Percentiles rank a stretch among this genome's conserved stretches.
Evolutionary conservation across 2,329 filamentous ascomycete genomes (phyloP).

Genomic region (Botrytis medusae): DNA sequence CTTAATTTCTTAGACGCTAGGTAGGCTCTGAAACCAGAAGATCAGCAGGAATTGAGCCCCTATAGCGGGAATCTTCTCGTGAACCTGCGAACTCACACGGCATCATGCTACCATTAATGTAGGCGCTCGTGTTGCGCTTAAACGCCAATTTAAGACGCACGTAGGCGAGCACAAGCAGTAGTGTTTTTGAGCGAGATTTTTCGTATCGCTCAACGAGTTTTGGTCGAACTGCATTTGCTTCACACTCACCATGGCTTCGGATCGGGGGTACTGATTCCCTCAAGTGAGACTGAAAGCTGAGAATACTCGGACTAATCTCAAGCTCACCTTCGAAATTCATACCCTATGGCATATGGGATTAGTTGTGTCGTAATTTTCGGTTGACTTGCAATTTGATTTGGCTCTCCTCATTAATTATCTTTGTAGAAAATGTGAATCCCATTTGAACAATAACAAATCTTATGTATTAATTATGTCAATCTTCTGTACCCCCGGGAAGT

Average conservation of each 20-base stretch:
- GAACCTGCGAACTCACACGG: too few relatives aligned
- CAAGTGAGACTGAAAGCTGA: not conserved
- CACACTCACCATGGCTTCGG: not conserved
- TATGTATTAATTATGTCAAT: not conserved
- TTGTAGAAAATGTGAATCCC: rapidly evolving
- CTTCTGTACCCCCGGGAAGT: not conserved
- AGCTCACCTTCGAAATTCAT: rapidly evolving
- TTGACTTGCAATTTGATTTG: not conserved
- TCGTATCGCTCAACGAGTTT: not conserved
- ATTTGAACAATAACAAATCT: not conserved
- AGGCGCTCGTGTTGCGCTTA: not conserved
- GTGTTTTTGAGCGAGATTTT: not conserved
- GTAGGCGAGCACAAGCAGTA: not conserved
- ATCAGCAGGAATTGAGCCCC: not conserved
- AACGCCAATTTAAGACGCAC: rapidly evolving
- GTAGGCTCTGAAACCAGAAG: not conserved
- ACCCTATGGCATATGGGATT: not conserved
- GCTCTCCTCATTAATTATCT: rapidly evolving
- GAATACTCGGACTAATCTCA: not conserved
- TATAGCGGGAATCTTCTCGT: not conserved
- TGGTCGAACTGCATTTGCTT: not conserved
- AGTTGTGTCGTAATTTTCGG: not conserved
- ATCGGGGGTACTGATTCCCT: rapidly evolving
- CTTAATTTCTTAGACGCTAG: not conserved
- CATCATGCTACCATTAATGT: not conserved